Evolutionary conservation across 164 flowering plant genomes (phyloP), one percentile per base, ranked within the genome.

Genomic region (Stephania cephalantha): DNA sequence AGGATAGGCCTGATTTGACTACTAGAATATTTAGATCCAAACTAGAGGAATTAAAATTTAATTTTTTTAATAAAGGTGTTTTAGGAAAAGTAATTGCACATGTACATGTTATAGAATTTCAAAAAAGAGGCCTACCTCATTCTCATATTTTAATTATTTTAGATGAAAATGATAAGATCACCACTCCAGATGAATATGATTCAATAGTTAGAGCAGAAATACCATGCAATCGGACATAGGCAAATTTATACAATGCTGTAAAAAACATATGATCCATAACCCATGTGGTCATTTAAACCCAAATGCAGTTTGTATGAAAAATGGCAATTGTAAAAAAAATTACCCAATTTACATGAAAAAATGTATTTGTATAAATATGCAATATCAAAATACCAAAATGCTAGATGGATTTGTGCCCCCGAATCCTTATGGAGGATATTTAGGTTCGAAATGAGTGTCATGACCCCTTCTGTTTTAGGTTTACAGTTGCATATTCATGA

Each of bases 1-100:
- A 77, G 11, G 73, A 83, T 44, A 70, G 74, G 13, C 79, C 79
- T 13, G 82, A 81, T 75, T 46, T 83, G 22, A 11, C 55, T 50
- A 2, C 55, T 50, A 46, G 61, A 11, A 42, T 46, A 11, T 71
- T 71, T 52, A 29, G 46, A 18, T 18, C 73, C 46, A 71, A 71
- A 50, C 25, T 17, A 7, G 61, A 71, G 9, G 55, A 71, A 20
- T 58, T 71, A 7, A 71, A 46, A 22, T 25, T 25, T 25, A 0
- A 25, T 25, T 25, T 25, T 7, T 46, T 71, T n/a, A 9, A 15
- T 6, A 46, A 22, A 46, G 9, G 13, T 7, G 31, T 46, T 2
- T 17, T 71, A 29, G 73, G 73, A 5, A 71, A 71, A 11, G 35
- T 50, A n/a, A 20, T 35, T 35, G 42, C 42, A 35, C 42, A 1